Evolutionary conservation across 148 eudicot species (phyloP).

Genomic region (Arctostaphylos glauca): DNA sequence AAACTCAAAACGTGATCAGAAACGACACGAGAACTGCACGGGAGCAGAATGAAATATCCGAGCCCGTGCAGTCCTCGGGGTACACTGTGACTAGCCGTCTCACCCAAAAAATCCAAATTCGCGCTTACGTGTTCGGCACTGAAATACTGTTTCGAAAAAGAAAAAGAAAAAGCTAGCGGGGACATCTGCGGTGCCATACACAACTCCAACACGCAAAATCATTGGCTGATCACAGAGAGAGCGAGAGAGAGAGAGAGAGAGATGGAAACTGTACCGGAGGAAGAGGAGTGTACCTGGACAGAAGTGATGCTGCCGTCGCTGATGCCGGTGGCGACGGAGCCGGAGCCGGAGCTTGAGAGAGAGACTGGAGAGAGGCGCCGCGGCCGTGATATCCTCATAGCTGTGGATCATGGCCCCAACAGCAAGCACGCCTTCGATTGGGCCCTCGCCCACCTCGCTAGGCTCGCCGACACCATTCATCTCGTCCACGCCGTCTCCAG

Average conservation of each 20-base stretch:
- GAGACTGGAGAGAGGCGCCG: constrained; percentile 68
- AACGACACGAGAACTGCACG: too few species aligned
- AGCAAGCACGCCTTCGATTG: constrained; percentile 91
- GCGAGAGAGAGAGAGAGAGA: not conserved
- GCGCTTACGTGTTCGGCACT: not conserved
- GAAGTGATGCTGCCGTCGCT: constrained; percentile 58
- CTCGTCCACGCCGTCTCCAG: constrained; percentile 75
- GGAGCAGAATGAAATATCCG: too few species aligned
- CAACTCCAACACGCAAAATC: not conserved
- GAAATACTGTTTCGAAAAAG: not conserved
- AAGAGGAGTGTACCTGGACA: constrained; percentile 51
- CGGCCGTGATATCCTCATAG: constrained; percentile 65
- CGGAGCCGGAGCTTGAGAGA: constrained; percentile 59
- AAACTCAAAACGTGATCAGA: too few species aligned
- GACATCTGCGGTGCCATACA: too few species aligned
- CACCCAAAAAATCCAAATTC: not conserved
- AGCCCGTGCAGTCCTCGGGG: too few species aligned
- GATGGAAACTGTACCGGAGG: constrained; percentile 40
- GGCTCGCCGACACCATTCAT: constrained; percentile 69
- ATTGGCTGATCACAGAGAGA: not conserved
- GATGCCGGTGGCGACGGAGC: constrained; percentile 30
- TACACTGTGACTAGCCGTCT: too few species aligned
- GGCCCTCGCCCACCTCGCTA: constrained; percentile 53
- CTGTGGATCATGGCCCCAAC: constrained; percentile 79
- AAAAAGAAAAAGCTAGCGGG: too few species aligned